Conservation (phyloP, 345 rosid species). For the Pelargonium nanum region DNA sequence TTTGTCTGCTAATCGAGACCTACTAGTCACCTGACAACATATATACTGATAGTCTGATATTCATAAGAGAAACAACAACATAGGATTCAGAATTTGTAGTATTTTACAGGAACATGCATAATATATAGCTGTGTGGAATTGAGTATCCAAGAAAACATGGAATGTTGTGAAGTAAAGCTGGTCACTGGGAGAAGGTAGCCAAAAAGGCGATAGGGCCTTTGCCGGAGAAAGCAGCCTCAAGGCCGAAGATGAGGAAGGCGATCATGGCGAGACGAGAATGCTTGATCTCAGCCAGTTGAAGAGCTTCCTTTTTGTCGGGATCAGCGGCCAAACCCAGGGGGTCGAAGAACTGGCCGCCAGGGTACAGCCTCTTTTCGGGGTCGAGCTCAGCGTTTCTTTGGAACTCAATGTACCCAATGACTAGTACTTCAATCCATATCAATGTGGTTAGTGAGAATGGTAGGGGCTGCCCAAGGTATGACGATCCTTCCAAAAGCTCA, state of each 20-base stretch:
- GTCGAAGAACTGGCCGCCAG: slow-evolving; percentile 31
- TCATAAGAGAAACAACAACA: no score
- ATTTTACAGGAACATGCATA: no score
- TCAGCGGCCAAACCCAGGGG: not conserved
- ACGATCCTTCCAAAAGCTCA: not conserved
- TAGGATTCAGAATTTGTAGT: not conserved
- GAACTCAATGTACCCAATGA: slow-evolving; percentile 56
- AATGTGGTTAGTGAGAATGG: not conserved
- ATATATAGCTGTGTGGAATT: not conserved
- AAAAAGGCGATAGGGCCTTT: slow-evolving; percentile 79
- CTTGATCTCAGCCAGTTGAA: not conserved
- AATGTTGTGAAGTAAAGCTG: no score
- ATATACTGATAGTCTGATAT: no score
- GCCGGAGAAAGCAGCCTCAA: slow-evolving; percentile 67
- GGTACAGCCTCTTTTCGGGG: slow-evolving; percentile 66
- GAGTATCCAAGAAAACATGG: not conserved
- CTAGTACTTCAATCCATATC: not conserved
- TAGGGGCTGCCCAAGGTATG: not conserved
- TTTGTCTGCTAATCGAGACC: no score
- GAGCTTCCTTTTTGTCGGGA: not conserved
- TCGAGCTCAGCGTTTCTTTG: slow-evolving; percentile 65
- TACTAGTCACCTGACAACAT: no score
- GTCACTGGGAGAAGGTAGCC: slow-evolving; percentile 47
- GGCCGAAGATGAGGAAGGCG: slow-evolving; percentile 30
- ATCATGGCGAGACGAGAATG: not conserved